Evolutionary conservation across 164 flowering plant genomes (phyloP).

Genomic region (Magnolia officinalis): DNA sequence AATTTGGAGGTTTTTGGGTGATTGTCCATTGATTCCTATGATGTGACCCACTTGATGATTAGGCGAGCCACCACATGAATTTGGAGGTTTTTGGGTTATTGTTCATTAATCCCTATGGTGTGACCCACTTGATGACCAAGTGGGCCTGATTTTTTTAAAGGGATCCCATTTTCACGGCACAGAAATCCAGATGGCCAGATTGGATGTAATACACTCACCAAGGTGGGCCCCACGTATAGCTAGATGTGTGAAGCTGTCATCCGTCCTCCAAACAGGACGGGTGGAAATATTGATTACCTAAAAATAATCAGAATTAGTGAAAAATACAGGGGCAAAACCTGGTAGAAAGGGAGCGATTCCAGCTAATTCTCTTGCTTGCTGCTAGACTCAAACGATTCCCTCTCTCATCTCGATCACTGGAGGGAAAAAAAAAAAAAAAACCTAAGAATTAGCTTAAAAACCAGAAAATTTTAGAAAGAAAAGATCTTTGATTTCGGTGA

Average conservation of each 20-base stretch:
- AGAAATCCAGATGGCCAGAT: not conserved
- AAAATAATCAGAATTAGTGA: not conserved
- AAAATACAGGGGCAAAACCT: conserved; percentile 38
- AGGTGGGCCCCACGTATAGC: not conserved
- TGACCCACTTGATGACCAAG: not conserved
- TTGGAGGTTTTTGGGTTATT: not conserved
- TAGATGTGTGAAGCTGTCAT: too few relatives aligned
- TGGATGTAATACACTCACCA: not conserved
- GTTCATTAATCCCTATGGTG: not conserved
- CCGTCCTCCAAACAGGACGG: too few relatives aligned
- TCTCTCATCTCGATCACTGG: conserved; percentile 22
- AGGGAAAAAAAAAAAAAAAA: not conserved
- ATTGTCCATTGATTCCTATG: too few relatives aligned
- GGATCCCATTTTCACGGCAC: not conserved
- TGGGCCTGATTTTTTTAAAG: not conserved
- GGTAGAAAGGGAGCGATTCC: conserved; percentile 87
- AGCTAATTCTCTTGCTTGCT: conserved; percentile 52
- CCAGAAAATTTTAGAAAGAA: not conserved
- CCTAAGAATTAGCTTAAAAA: not conserved
- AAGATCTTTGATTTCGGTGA: not conserved
- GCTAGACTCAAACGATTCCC: conserved; percentile 42
- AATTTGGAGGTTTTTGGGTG: too few relatives aligned
- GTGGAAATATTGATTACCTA: not conserved
- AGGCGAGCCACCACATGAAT: not conserved
- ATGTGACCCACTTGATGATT: too few relatives aligned